Evolutionary conservation across 768 basidiomycete genomes (phyloP).

Genomic region (Podaxis sp.): DNA sequence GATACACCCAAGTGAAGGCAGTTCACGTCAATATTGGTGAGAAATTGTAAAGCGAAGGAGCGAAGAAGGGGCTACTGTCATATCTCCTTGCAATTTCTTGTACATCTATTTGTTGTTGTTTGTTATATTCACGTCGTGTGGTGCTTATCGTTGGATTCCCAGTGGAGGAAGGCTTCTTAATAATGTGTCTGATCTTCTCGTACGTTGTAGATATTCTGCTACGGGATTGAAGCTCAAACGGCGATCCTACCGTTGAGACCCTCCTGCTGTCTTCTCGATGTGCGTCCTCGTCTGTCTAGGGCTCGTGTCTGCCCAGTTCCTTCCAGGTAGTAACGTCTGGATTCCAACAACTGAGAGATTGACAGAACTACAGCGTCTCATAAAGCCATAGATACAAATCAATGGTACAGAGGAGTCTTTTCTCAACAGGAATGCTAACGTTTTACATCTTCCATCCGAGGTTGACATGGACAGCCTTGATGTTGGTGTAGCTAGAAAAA

Average conservation of each 20-base stretch:
- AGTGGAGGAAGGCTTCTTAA: no score
- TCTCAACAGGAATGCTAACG: neutral
- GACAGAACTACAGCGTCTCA: no score
- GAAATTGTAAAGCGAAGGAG: neutral
- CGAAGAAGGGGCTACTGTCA: neutral
- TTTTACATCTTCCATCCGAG: conserved; percentile 34
- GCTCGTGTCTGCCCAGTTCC: no score
- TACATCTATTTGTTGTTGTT: neutral
- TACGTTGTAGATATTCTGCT: no score
- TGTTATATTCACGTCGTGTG: neutral
- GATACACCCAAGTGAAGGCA: conserved; percentile 55
- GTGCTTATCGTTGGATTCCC: neutral
- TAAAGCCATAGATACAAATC: neutral
- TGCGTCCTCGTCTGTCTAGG: no score
- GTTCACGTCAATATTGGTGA: conserved; percentile 56
- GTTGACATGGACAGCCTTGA: conserved; percentile 73
- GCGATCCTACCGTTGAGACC: no score
- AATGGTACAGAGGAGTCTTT: neutral
- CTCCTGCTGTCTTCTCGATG: no score
- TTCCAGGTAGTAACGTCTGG: no score
- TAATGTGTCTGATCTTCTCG: no score
- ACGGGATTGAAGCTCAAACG: no score
- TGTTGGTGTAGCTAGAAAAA: conserved; percentile 54
- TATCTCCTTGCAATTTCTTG: no score
- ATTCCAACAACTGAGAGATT: no score